Evolutionary conservation across 2,329 filamentous ascomycete genomes (phyloP), one percentile per base, ranked within the genome.

Genomic region (Penicillium polonicum): DNA sequence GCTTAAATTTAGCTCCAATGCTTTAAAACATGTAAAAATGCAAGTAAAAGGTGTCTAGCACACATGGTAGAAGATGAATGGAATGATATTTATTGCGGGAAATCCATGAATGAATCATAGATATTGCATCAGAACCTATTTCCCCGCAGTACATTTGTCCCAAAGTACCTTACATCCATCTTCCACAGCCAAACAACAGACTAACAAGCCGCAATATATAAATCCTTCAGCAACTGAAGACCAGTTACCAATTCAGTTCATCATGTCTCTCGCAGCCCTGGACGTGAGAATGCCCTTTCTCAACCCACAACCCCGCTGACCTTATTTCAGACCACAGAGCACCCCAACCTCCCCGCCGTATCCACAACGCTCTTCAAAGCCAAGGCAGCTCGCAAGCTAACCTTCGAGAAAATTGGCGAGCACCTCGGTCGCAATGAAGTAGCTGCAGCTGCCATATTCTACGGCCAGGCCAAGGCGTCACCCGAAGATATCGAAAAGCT

Each of bases 361-460:
- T 88, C 89, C 12, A 80, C 83, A 61, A 85, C 86, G 6, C 88
- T 97, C 62, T 95, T 95, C 78, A 82, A 85, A 36, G 91, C 89
- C 64, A 97, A 96, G 77, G 87, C 90, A 48, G 73, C 77, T 55
- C 88, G 89, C 76, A 82, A 85, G 64, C 83, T 96, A 36, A 90
- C 82, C 68, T 97, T 96, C 72, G 90, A 91, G 72, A 78, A 84
- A 43, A 92, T 97, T 68, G 90, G 85, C 51, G 77, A 86, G 64
- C 80, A 86, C 31, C 82, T 96, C 55, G 87, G 86, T 61, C 89
- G 92, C 62, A 86, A 88, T 70, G 90, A 96, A 77, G 90, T 96
- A 42, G 90, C 91, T 41, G 85, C 89, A 4, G 92, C 92, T 2
- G 92, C 92, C 2, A 79, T 96, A 62, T 97, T 97, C 82, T 96